phyloP scores from a whole-genome alignment of 129 eudicot species.

The Rutidosis leptorrhynchoides region DNA sequence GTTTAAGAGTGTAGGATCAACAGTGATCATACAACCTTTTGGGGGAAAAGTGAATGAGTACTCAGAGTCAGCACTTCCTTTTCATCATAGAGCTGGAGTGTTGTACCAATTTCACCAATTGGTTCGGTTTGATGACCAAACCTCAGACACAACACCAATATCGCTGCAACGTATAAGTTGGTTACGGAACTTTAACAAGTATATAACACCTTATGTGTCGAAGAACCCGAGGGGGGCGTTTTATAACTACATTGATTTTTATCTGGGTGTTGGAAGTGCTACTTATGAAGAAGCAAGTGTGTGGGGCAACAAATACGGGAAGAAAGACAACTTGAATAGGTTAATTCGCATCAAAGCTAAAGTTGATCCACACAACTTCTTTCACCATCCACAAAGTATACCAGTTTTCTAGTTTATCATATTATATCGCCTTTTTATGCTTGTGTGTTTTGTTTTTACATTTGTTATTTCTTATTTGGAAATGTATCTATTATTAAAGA shows the following conservation, averaged over 20 bases:
- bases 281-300: too few species aligned
- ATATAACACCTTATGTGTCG: constrained; percentile 24
- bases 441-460: too few species aligned
- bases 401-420: neutral
- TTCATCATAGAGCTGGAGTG: constrained; percentile 28
- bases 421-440: too few species aligned
- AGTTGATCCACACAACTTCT: too few species aligned
- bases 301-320: too few species aligned
- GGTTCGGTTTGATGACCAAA: neutral
- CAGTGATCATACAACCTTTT: constrained; percentile 11
- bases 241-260: too few species aligned
- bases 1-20: neutral
- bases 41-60: constrained; percentile 21
- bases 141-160: neutral
- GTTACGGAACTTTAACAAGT: neutral
- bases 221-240: neutral
- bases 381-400: constrained; percentile 16
- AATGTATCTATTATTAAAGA: too few species aligned
- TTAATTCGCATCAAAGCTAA: too few species aligned
- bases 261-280: too few species aligned
- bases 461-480: too few species aligned
- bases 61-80: constrained; percentile 17
- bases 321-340: too few species aligned
- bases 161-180: constrained; percentile 5
- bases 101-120: constrained; percentile 11